Evolutionary conservation across 139 green algal species (phyloP).

Genomic region (Zygnema cylindricum): DNA sequence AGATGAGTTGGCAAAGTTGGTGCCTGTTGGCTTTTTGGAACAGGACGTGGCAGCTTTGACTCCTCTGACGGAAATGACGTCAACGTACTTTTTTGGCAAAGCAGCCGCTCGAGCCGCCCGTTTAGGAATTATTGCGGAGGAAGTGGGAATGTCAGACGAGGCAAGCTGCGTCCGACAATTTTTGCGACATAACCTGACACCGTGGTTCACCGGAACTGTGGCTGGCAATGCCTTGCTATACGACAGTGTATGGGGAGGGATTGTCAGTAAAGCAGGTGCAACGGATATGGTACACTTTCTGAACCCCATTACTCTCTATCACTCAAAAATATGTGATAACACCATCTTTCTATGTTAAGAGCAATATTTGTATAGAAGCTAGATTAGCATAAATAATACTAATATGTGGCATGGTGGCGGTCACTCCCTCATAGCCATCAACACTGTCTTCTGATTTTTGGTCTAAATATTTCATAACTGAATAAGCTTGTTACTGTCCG

Average conservation of each 20-base stretch:
- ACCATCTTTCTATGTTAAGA: not conserved
- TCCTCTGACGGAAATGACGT: not conserved
- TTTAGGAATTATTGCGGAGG: conserved; percentile 64
- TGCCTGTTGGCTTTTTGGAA: not conserved
- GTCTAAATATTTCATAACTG: too few relatives aligned
- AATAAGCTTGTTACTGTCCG: too few relatives aligned
- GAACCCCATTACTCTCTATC: not conserved
- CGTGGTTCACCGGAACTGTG: conserved; percentile 37
- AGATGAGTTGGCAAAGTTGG: not conserved
- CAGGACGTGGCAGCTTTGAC: conserved; percentile 37
- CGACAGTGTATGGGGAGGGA: conserved; percentile 28
- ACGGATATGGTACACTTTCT: not conserved
- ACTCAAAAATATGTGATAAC: too few relatives aligned
- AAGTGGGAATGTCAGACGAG: conserved; percentile 23
- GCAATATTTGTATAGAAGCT: not conserved
- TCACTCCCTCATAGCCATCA: too few relatives aligned
- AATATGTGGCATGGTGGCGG: too few relatives aligned
- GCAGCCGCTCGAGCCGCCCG: conserved; percentile 56
- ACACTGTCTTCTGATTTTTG: too few relatives aligned
- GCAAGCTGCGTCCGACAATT: not conserved
- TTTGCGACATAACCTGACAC: conserved; percentile 1
- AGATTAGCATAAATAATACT: too few relatives aligned
- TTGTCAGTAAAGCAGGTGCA: conserved; percentile 17
- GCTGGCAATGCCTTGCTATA: conserved; percentile 23
- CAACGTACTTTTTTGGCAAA: conserved; percentile 59